Conservation (phyloP, 768 basidiomycete species). For the Trametes gibbosa region DNA sequence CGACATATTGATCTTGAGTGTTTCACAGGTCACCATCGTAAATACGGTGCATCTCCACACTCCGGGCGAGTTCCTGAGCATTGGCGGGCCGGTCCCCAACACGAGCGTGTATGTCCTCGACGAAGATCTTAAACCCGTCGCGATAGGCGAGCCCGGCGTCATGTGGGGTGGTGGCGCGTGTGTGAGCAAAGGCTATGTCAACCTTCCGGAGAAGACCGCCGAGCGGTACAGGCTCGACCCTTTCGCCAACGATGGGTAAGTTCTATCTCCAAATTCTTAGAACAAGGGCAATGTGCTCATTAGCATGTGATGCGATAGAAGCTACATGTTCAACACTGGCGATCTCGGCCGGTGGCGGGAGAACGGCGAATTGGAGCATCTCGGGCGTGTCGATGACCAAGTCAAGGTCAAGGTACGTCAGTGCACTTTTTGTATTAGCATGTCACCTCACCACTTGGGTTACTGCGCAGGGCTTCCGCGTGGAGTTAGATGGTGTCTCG, state of each 20-base stretch:
- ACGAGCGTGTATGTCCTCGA: conserved; percentile 43
- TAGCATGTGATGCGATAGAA: background rate
- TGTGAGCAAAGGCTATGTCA: conserved; percentile 53
- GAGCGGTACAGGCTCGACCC: conserved; percentile 52
- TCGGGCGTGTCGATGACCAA: conserved; percentile 61
- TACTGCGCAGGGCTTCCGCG: conserved; percentile 50
- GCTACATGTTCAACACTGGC: conserved; percentile 60
- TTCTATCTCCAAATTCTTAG: conserved; percentile 2
- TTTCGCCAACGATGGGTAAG: conserved; percentile 48
- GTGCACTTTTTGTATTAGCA: background rate
- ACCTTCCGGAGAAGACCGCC: conserved; percentile 51
- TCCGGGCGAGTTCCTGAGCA: conserved; percentile 40
- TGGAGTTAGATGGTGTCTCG: conserved; percentile 61
- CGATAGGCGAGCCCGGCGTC: conserved; percentile 36
- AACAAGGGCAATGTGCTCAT: conserved; percentile 19
- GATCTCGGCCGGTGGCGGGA: conserved; percentile 55
- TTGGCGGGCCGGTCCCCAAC: conserved; percentile 55
- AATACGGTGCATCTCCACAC: conserved; percentile 53
- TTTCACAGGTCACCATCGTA: conserved; percentile 48
- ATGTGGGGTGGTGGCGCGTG: conserved; percentile 70
- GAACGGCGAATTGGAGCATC: conserved; percentile 54
- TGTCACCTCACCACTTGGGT: background rate
- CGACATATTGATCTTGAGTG: background rate
- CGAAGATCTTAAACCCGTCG: conserved; percentile 31
- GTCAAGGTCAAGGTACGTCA: conserved; percentile 55